Evolutionary conservation across 78 protist species (phyloP).

Genomic region (Polysphondylium violaceum): DNA sequence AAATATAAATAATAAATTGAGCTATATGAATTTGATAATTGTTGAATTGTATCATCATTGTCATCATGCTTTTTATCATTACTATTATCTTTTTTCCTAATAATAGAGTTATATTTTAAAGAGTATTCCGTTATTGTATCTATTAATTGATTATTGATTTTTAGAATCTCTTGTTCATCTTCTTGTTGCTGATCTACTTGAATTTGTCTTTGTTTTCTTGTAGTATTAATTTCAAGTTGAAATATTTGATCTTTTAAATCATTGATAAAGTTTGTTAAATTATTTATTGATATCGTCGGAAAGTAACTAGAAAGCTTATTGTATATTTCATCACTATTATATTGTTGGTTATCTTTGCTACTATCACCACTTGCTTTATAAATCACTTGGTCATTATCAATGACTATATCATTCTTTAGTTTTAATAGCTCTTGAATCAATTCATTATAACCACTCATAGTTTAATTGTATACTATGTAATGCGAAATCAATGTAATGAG

Average conservation of each 20-base stretch:
- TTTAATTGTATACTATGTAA: too few relatives aligned
- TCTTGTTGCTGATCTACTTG: background rate
- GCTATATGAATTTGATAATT: slow-evolving; percentile 21
- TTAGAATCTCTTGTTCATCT: background rate
- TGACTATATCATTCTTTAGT: background rate
- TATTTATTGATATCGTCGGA: slow-evolving; percentile 20
- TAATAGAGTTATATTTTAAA: slow-evolving; percentile 60
- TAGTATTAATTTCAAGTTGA: background rate
- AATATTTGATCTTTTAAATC: slow-evolving; percentile 5
- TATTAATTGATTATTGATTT: slow-evolving; percentile 21
- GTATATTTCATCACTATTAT: slow-evolving; percentile 1
- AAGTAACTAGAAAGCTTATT: slow-evolving; percentile 41
- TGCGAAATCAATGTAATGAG: too few relatives aligned
- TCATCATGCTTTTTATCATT: background rate
- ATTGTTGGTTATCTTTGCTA: background rate
- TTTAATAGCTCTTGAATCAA: slow-evolving; percentile 32
- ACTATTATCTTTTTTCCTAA: slow-evolving; percentile 15
- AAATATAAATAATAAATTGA: slow-evolving; percentile 33
- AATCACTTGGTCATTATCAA: background rate
- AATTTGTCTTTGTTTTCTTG: background rate
- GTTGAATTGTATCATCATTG: background rate
- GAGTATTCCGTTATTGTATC: slow-evolving; percentile 41
- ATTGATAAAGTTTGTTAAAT: slow-evolving; percentile 14
- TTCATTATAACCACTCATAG: too few relatives aligned
- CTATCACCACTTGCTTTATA: background rate